Percentiles rank a stretch among this genome's conserved stretches.
phyloP scores from a whole-genome alignment of 345 rosid genomes.

The Eucalyptus curtisii region DNA sequence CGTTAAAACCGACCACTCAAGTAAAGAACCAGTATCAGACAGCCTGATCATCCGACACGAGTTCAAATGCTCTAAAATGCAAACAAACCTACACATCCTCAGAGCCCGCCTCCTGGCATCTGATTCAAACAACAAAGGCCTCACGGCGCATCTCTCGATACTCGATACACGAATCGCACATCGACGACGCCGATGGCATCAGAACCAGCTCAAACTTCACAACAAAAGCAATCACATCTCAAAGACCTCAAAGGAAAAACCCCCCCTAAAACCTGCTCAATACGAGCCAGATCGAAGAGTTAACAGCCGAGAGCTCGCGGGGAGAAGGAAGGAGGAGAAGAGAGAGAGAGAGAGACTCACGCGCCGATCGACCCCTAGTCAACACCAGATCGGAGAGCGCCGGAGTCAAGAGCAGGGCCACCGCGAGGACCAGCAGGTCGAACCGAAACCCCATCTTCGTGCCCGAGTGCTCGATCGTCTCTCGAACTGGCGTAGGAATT shows the following conservation, averaged over 20 bases:
- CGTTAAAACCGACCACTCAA: not conserved
- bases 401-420: conserved; percentile 34
- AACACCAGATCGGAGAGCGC: conserved; percentile 70
- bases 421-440: conserved; percentile 19
- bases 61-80: not conserved
- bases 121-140: not conserved
- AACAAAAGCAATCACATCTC: not conserved
- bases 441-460: conserved; percentile 23
- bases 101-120: too few relatives aligned
- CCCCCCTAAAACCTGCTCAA: not conserved
- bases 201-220: not conserved
- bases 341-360: conserved; percentile 28
- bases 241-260: not conserved
- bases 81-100: not conserved
- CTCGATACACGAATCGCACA: not conserved
- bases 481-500: not conserved
- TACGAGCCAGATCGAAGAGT: not conserved
- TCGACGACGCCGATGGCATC: not conserved
- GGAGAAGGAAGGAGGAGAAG: not conserved
- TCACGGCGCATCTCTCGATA: not conserved
- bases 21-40: not conserved
- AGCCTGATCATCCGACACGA: not conserved
- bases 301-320: not conserved
- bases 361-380: conserved; percentile 81
- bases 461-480: not conserved